Evolutionary conservation across 1,284 basidiomycete genomes (phyloP).

Genomic region (Ustilago xerochloae): DNA sequence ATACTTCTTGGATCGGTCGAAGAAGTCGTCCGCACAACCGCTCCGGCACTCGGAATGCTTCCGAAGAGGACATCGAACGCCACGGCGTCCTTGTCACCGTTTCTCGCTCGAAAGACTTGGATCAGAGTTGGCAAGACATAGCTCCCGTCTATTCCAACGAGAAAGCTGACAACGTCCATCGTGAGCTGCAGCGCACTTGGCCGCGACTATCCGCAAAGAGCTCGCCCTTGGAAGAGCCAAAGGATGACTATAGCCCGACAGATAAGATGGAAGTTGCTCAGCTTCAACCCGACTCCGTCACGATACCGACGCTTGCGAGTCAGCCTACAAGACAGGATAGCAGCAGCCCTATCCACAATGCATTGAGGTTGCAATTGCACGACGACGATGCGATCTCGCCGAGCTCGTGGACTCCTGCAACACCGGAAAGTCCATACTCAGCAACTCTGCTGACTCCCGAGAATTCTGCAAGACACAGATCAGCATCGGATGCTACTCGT

Average conservation of each 20-base stretch:
- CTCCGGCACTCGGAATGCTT: conserved; percentile 7
- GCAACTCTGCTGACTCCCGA: conserved; percentile 10
- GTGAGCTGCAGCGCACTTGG: conserved; percentile 25
- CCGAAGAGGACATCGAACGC: not conserved
- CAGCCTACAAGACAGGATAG: no score
- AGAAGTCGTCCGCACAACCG: not conserved
- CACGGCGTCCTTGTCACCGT: conserved; percentile 33
- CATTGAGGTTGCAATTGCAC: not conserved
- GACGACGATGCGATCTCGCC: no score
- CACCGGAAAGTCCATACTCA: conserved; percentile 26
- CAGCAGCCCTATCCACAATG: no score
- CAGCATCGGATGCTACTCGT: not conserved
- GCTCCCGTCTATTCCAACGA: conserved; percentile 38
- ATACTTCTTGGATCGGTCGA: conserved; percentile 8
- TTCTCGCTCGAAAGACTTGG: conserved; percentile 18
- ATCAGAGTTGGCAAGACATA: conserved; percentile 8
- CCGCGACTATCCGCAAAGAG: conserved; percentile 4
- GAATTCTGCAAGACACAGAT: not conserved
- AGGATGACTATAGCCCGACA: not conserved
- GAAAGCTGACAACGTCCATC: conserved; percentile 13
- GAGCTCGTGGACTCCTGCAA: conserved; percentile 26
- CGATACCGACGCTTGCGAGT: not conserved
- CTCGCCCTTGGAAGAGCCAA: not conserved
- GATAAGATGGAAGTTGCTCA: not conserved
- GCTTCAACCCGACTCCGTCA: not conserved